Evolutionary conservation across 768 basidiomycete species (phyloP), one percentile per base, ranked within the genome.

Genomic region (Tricholoma furcatifolium): DNA sequence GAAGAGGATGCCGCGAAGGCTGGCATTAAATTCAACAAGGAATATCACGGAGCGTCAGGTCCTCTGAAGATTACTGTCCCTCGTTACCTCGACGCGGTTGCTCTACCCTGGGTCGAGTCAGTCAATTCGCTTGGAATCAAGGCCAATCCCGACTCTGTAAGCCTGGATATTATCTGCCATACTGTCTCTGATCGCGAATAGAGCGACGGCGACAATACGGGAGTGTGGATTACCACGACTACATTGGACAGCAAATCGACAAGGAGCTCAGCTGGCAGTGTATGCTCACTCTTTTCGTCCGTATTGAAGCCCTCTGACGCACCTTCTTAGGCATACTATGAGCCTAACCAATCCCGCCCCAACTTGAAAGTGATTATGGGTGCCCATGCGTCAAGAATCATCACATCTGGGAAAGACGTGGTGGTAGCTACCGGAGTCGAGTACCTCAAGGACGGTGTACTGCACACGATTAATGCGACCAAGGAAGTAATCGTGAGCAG

Each of bases 401-500:
- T 50, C 9, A 12, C 35, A n/a, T 43, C 46, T 10, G 24, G 24
- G 11, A 34, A 41, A 0, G 41, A 36, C 3, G 18, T 30, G 4
- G 1, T 54, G 3, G 23, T 49, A 8, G 49, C 53, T 2, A 46
- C 34, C 3, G 48, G 49, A 0, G 55, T 60, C 1, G 52, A 60
- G 15, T 56, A 48, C 17, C 31, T 39, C 24, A 43, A 56, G 15
- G 52, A 38, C 24, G 58, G 58, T 1, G 21, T 24, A 14, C 30
- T 36, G 15, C 31, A 31, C 7, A 44, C 23, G 5, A 20, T 60
- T 8, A 14, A n/a, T 4, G 53, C 50, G 0, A 45, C 36, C 6
- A 51, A 38, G 30, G 58, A 60, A 27, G 50, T 60, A 10, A 48
- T 60, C 1, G 10, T 60, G 5, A 20, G 46, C 14, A 50, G 52